phyloP scores from a whole-genome alignment of 768 basidiomycete genomes.

The Hygrophoropsis aurantiaca region DNA sequence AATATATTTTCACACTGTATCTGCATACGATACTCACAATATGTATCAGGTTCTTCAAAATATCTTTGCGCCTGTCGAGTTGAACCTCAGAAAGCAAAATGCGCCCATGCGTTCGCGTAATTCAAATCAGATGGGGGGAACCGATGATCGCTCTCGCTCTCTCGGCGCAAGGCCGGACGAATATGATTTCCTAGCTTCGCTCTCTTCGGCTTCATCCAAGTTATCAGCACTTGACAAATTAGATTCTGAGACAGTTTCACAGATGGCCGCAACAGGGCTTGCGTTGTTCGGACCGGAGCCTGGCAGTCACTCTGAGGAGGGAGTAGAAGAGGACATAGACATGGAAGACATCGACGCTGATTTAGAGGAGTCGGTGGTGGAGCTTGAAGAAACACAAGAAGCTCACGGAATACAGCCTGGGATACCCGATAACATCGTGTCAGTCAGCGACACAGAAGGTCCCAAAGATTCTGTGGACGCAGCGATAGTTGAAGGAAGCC shows the following conservation, averaged over 20 bases:
- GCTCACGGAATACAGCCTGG: too few species aligned
- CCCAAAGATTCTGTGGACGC: too few species aligned
- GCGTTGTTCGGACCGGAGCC: slow-evolving; percentile 43
- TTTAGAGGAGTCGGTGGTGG: too few species aligned
- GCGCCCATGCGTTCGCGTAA: slow-evolving; percentile 38
- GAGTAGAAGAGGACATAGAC: too few species aligned
- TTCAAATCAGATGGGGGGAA: slow-evolving; percentile 8
- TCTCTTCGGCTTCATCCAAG: slow-evolving; percentile 42
- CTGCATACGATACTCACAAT: background rate
- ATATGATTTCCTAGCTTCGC: slow-evolving; percentile 51
- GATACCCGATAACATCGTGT: too few species aligned
- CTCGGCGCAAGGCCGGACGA: slow-evolving; percentile 34
- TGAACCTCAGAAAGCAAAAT: slow-evolving; percentile 41
- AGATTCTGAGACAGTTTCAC: slow-evolving; percentile 46
- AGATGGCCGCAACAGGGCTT: slow-evolving; percentile 47
- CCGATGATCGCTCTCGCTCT: background rate
- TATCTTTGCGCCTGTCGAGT: slow-evolving; percentile 37
- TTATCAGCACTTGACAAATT: slow-evolving; percentile 45
- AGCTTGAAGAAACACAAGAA: too few species aligned
- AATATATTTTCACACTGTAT: slow-evolving; percentile 14
- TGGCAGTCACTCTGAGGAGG: background rate
- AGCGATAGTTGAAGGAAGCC: too few species aligned
- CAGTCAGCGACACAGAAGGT: too few species aligned
- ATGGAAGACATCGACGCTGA: too few species aligned
- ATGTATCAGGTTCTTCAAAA: slow-evolving; percentile 44